Evolutionary conservation across 371 early-diverging fungal genomes (phyloP).

Genomic region (Mortierella sp.): DNA sequence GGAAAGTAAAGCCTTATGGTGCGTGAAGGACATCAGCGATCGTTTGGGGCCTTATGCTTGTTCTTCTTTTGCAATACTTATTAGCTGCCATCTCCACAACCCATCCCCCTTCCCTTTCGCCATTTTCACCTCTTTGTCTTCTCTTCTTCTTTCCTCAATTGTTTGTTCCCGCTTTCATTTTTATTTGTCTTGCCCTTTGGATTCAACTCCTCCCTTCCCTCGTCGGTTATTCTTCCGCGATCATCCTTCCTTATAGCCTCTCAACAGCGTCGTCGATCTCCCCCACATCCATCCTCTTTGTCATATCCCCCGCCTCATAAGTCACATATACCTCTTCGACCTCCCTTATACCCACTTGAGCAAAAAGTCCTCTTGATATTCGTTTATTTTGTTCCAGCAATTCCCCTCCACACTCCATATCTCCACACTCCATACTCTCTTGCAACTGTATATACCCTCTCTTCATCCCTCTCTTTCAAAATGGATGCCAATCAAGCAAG

Average conservation of each 20-base stretch:
- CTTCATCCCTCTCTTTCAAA: neutral
- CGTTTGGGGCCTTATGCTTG: neutral
- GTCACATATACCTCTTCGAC: neutral
- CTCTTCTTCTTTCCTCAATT: neutral
- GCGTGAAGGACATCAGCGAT: neutral
- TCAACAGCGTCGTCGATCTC: neutral
- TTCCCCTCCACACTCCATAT: neutral
- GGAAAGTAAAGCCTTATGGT: neutral
- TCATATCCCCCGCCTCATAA: neutral
- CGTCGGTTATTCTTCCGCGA: slow-evolving; percentile 4
- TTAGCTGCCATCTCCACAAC: slow-evolving; percentile 12
- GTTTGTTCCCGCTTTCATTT: neutral
- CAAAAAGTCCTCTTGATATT: neutral
- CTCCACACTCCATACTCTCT: neutral
- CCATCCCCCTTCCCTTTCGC: neutral
- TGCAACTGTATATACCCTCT: neutral
- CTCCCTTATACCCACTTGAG: neutral
- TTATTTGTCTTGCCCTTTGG: neutral
- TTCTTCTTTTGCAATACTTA: neutral
- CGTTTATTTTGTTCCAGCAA: neutral
- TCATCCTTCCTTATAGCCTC: neutral
- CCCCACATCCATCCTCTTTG: neutral
- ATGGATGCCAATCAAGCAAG: neutral
- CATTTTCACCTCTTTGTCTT: neutral
- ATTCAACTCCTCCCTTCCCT: neutral